A percentile compares a stretch with the other conserved stretches of the same genome.
These are phyloP conservation scores for Catharanthus roseus DNA, from an alignment of 257 asterid species.

Conservation along the genomic window DNA sequence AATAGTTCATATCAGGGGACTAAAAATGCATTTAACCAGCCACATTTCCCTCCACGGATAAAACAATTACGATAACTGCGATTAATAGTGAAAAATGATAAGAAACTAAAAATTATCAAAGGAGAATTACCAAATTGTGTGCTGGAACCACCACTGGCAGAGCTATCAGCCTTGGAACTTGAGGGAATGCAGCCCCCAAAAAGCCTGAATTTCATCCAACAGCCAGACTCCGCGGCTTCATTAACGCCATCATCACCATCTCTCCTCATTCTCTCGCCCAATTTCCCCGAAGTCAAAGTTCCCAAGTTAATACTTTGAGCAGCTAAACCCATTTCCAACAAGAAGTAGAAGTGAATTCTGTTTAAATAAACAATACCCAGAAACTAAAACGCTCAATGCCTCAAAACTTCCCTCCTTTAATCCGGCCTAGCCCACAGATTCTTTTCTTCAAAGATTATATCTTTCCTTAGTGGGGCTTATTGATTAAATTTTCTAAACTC, in stretches of 20 bases:
- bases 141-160: slow-evolving; percentile 55
- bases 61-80: background rate
- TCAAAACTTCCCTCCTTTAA: slow-evolving; percentile 26
- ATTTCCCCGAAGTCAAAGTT: slow-evolving; percentile 27
- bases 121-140: slow-evolving; percentile 48
- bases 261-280: slow-evolving; percentile 38
- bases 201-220: slow-evolving; percentile 60
- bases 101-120: background rate
- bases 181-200: slow-evolving; percentile 62
- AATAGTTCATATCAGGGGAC: background rate
- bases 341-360: slow-evolving; percentile 30
- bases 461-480: slow-evolving; percentile 11
- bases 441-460: slow-evolving; percentile 20
- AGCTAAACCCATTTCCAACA: slow-evolving; percentile 46
- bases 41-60: background rate
- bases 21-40: background rate
- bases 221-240: slow-evolving; percentile 43
- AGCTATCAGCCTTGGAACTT: slow-evolving; percentile 59
- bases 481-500: slow-evolving; percentile 37
- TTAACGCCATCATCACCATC: slow-evolving; percentile 37
- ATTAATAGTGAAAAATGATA: background rate
- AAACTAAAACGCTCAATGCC: slow-evolving; percentile 23
- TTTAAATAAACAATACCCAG: slow-evolving; percentile 1
- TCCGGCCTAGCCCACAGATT: slow-evolving; percentile 37
- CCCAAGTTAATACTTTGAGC: slow-evolving; percentile 35